Evolutionary conservation across 2,329 filamentous ascomycete species (phyloP).

Genomic region (Camillea tinctor): DNA sequence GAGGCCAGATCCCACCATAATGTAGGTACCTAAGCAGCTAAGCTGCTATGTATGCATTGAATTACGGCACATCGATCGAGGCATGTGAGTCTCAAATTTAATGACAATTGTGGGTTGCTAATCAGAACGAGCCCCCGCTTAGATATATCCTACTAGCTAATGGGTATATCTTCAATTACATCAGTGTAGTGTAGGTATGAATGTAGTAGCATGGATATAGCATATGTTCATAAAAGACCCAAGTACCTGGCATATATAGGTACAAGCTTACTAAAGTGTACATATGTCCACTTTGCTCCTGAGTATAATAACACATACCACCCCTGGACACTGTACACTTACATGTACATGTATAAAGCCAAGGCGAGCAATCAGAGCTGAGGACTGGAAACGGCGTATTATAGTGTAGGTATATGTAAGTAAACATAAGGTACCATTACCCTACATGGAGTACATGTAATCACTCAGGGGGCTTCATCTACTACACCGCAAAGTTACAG

Average conservation of each 20-base stretch:
- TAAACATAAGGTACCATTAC: neutral
- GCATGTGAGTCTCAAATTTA: neutral
- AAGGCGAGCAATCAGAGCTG: neutral
- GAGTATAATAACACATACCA: neutral
- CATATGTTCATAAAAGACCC: too few species aligned
- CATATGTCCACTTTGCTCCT: too few species aligned
- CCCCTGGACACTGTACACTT: neutral
- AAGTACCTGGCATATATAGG: too few species aligned
- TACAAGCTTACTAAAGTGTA: too few species aligned
- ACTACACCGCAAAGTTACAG: neutral
- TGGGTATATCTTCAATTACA: too few species aligned
- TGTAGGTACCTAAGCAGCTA: neutral
- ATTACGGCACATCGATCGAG: neutral
- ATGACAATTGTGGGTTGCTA: neutral
- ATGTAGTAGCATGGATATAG: too few species aligned
- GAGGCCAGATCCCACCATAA: neutral
- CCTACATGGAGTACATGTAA: neutral
- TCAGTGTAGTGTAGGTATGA: too few species aligned
- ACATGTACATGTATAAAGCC: neutral
- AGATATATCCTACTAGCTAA: neutral
- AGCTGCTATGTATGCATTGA: too few species aligned
- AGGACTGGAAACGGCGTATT: neutral
- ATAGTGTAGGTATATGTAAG: neutral
- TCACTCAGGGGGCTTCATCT: neutral
- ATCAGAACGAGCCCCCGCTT: neutral